These are phyloP conservation scores for Coccomyxa subellipsoidea DNA, from an alignment of 163 green algal species.

Conservation along the genomic window DNA sequence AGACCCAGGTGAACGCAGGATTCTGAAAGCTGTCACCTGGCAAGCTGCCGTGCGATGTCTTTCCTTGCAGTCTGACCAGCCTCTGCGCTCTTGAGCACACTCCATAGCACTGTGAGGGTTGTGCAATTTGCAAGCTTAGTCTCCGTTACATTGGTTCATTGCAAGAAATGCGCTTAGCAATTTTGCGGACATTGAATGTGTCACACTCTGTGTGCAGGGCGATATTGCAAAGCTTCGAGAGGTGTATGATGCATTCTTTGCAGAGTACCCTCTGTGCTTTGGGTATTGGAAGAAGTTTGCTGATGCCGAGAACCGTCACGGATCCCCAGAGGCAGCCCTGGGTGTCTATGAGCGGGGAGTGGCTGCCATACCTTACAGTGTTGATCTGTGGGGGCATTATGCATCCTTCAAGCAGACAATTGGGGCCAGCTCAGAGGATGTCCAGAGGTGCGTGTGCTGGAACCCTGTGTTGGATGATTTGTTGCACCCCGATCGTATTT, in stretches of 20 bases:
- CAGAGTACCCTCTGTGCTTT: slow-evolving; percentile 78
- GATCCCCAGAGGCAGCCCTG: slow-evolving; percentile 22
- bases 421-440: slow-evolving; percentile 43
- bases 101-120: not conserved
- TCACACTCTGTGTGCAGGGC: slow-evolving; percentile 32
- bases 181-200: not conserved
- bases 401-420: slow-evolving; percentile 40
- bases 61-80: not conserved
- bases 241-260: slow-evolving; percentile 71
- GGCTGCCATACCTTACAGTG: slow-evolving; percentile 64
- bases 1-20: not conserved
- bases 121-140: not conserved
- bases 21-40: not conserved
- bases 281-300: slow-evolving; percentile 91
- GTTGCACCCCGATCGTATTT: too few species aligned
- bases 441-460: slow-evolving; percentile 47
- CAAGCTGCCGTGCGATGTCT: not conserved
- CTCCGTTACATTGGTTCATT: not conserved
- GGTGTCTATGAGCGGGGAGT: slow-evolving; percentile 67
- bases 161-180: not conserved
- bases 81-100: not conserved
- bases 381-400: slow-evolving; percentile 77
- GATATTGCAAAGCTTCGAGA: slow-evolving; percentile 45
- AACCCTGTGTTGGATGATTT: not conserved
- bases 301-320: slow-evolving; percentile 57